Evolutionary conservation across 1,284 basidiomycete genomes (phyloP), one percentile per base, ranked within the genome.

Genomic region (Pseudozyma pruni): DNA sequence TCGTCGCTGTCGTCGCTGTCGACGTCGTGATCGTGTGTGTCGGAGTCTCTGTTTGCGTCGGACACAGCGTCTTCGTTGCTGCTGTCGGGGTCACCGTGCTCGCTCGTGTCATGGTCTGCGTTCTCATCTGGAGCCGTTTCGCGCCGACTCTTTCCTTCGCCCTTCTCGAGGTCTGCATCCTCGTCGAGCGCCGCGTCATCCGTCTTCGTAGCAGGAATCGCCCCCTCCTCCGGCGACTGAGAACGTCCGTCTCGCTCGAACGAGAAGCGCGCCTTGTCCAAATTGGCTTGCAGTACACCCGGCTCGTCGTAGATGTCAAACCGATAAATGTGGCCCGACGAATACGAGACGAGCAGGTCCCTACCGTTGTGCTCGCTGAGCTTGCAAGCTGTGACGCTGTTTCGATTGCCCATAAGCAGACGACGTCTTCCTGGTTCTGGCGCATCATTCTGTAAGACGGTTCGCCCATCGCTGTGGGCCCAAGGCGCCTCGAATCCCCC

Each of bases 331-430:
- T 69, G 66, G 8, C 61, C 72, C 2, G 58, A 72, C 7, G 66
- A 72, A 56, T 83, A 83, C 2, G 73, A 74, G 10, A 80, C 59
- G 23, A 82, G 50, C 11, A 83, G 45, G 7, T 83, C 80, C 32
- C 75, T 43, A 7, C 78, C 69, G 27, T 76, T 71, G 14, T 46
- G 20, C 17, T 78, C 73, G 50, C 57, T 69, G 13, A 83, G 56
- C 44, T 81, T 81, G 46, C 75, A 75, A 0, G 82, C 79, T 23
- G 81, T 81, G 62, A 83, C 74, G 48, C 76, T 74, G 38, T 39
- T 47, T 14, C 44, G 48, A 19, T 48, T 56, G 51, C 44, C 39
- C 38, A 56, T 48, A 39, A 56, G 47, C 27, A 52, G 42, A 14
- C 53, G 52, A 31, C 44, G 52, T n/a, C 23, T 29, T 13, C 27